A percentile compares a stretch with the other conserved stretches of the same genome.
phyloP scores from a whole-genome alignment of 2,329 filamentous ascomycete species.

The Penicillium vulpinum region DNA sequence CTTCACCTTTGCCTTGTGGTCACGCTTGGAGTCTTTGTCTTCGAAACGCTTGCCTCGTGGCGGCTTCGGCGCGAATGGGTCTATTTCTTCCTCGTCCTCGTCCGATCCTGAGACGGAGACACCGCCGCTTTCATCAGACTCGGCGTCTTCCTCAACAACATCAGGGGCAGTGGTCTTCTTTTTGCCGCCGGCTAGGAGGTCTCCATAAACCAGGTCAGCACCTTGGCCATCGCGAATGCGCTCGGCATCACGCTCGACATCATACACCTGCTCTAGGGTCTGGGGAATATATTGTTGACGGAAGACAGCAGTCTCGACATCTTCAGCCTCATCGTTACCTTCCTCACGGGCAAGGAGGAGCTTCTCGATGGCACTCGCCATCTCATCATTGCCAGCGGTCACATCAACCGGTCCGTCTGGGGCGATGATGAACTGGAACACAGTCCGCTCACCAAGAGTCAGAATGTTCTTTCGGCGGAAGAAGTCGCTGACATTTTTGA shows the following conservation, averaged over 20 bases:
- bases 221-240: slow-evolving; percentile 72
- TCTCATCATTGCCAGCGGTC: slow-evolving; percentile 50
- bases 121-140: slow-evolving; percentile 38
- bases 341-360: slow-evolving; percentile 62
- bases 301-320: slow-evolving; percentile 87
- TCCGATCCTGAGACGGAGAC: slow-evolving; percentile 41
- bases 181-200: slow-evolving; percentile 71
- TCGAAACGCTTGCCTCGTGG: slow-evolving; percentile 83
- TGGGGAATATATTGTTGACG: slow-evolving; percentile 95
- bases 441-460: slow-evolving; percentile 71
- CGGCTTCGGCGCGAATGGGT: slow-evolving; percentile 62
- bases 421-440: slow-evolving; percentile 80
- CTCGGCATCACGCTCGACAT: slow-evolving; percentile 86
- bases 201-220: slow-evolving; percentile 78
- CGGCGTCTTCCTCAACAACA: slow-evolving; percentile 39
- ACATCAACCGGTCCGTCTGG: slow-evolving; percentile 50
- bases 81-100: slow-evolving; percentile 48
- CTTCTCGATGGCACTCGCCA: slow-evolving; percentile 64
- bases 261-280: slow-evolving; percentile 92
- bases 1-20: slow-evolving; percentile 88
- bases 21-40: slow-evolving; percentile 86
- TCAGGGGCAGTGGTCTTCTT: slow-evolving; percentile 22
- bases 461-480: slow-evolving; percentile 85
- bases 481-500: slow-evolving; percentile 94
- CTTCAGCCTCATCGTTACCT: slow-evolving; percentile 51